Conservation (phyloP, 1,284 basidiomycete genomes). For the Fomitiporia mediterranea region DNA sequence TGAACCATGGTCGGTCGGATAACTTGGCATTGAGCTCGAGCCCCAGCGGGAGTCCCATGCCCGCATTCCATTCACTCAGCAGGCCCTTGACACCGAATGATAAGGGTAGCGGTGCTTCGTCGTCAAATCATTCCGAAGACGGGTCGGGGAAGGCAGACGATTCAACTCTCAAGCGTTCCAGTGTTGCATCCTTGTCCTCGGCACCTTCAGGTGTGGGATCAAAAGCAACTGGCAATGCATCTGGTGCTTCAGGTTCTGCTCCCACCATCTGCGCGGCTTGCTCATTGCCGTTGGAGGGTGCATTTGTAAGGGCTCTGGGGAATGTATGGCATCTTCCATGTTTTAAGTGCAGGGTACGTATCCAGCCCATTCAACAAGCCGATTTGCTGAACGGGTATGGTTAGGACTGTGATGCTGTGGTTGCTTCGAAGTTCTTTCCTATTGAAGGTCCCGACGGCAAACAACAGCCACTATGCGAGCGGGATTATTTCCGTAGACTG, state of each 20-base stretch:
- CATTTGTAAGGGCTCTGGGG: constrained; percentile 93
- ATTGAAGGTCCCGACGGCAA: constrained; percentile 84
- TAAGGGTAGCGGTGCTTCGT: constrained; percentile 18
- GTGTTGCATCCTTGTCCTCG: constrained; percentile 15
- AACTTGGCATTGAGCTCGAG: constrained; percentile 7
- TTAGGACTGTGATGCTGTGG: constrained; percentile 94
- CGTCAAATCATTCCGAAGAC: constrained; percentile 20
- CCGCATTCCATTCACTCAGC: constrained; percentile 39
- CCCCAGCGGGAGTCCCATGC: constrained; percentile 35
- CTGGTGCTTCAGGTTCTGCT: constrained; percentile 19
- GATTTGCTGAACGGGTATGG: constrained; percentile 19
- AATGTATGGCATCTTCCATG: constrained; percentile 95
- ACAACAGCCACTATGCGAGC: constrained; percentile 93
- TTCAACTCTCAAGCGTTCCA: constrained; percentile 16
- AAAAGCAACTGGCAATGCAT: constrained; percentile 10
- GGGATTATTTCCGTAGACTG: constrained; percentile 95
- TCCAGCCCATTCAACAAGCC: constrained; percentile 12
- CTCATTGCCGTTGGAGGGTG: constrained; percentile 80
- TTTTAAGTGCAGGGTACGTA: constrained; percentile 90
- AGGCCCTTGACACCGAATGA: constrained; percentile 19
- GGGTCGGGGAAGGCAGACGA: constrained; percentile 12
- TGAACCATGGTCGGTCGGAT: constrained; percentile 43
- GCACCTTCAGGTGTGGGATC: constrained; percentile 14
- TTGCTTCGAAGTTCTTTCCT: constrained; percentile 98
- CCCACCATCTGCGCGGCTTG: constrained; percentile 67